phyloP scores from a whole-genome alignment of 2,329 filamentous ascomycete genomes.

The Stromatinia cepivora region DNA sequence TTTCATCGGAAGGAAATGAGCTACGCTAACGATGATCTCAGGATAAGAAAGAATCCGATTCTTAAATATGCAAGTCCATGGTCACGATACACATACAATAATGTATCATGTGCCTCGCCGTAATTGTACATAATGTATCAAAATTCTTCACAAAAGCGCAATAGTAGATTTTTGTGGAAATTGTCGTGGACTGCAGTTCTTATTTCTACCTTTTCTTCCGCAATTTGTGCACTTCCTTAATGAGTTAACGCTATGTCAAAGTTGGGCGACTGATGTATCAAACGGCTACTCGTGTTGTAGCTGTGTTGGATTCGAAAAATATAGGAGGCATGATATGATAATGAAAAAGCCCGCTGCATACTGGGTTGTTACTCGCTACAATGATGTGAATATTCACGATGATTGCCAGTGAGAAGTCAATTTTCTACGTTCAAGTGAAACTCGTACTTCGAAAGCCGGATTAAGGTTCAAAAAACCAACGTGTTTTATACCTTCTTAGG shows the following conservation, averaged over 20 bases:
- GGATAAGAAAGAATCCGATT: constrained; percentile 26
- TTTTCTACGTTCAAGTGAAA: neutral
- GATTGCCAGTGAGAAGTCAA: neutral
- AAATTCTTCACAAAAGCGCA: constrained; percentile 11
- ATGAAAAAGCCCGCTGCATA: neutral
- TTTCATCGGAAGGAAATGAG: constrained; percentile 27
- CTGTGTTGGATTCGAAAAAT: neutral
- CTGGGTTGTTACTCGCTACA: neutral
- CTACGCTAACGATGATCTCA: constrained; percentile 28
- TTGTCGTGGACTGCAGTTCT: neutral
- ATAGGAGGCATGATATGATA: neutral
- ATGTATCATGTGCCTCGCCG: constrained; percentile 7
- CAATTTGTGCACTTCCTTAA: constrained; percentile 1
- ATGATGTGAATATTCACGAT: neutral
- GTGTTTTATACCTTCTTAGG: neutral
- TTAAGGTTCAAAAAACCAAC: neutral
- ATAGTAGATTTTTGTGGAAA: neutral
- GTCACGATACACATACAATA: constrained; percentile 12
- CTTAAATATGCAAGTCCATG: constrained; percentile 10
- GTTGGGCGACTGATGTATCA: neutral
- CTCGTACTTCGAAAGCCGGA: neutral
- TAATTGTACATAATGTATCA: constrained; percentile 30
- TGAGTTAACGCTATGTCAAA: neutral
- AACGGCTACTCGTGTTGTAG: neutral
- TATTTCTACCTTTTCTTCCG: neutral